Base-by-base conservation (phyloP, 164 flowering plant species). In the Kalanchoe fedtschenkoi region DNA sequence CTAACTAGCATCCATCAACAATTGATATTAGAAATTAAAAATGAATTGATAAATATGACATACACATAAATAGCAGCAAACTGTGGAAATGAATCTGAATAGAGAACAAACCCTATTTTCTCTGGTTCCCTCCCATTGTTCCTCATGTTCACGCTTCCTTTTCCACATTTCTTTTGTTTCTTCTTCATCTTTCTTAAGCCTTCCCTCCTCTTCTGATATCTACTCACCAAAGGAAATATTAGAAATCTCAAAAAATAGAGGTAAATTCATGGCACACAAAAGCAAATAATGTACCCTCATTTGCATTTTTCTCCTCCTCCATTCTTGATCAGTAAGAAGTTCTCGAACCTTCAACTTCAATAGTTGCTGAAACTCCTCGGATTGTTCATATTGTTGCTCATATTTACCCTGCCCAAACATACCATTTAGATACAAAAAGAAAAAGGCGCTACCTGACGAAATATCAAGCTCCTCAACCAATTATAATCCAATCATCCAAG, bases 51-150 rank as follows among this genome's bases (percentile, higher is more conserved):
- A n/a, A n/a, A n/a, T n/a, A n/a, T n/a, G n/a, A n/a, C n/a, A n/a
- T n/a, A n/a, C n/a, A n/a, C n/a, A n/a, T n/a, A n/a, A n/a, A n/a
- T n/a, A n/a, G n/a, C n/a, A n/a, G n/a, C n/a, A n/a, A n/a, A n/a
- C n/a, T n/a, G 17, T 1, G 29, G 17, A 38, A 37, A 22, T 16
- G 38, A 30, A 71, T n/a, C 19, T 59, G 37, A 21, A 35, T 37
- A 22, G 43, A 6, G 32, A 24, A 47, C 88, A 74, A 69, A 93
- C 99, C 95, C 99, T 77, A 32, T 90, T 19, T 68, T 90, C 99
- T 75, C 99, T 75, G 62, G 95, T 88, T 69, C 97, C 96, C 82
- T 88, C 99, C 99, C 99, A 95, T 75, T 95, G 95, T 72, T 95
- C 96, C 73, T 95, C 97, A 61, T 88, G 95, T 69, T 95, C 97